Base-by-base conservation (phyloP, 2,329 filamentous ascomycete species). In the Diaporthe destruens region DNA sequence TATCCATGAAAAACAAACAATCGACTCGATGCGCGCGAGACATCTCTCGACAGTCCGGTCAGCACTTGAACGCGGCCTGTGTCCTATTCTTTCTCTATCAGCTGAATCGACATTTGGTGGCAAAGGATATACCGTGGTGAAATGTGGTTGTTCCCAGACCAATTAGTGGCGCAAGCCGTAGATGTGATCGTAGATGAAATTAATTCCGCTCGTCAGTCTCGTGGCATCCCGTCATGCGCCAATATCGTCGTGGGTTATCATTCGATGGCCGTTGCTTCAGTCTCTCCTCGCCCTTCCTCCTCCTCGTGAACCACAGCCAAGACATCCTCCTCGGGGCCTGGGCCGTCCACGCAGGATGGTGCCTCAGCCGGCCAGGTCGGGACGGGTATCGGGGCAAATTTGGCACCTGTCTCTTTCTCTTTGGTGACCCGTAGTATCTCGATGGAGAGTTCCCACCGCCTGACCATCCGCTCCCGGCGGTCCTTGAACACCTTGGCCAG, bases 401-500 rank as follows among this genome's bases (percentile, higher is more conserved):
- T 80, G 39, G 84, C 74, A 1, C 84, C 83, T 9, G 83, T 82
- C 67, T 82, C 78, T 16, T 80, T 79, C 76, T 89, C 87, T 61
- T 90, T 77, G 76, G 89, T 86, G 73, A 83, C 86, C 73, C 88
- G 84, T 72, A 88, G 79, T 20, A 91, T 85, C 75, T 89, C 85
- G 66, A 86, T 85, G 25, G 82, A 82, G 9, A 91, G 77, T 39
- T 80, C 79, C 90, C 90, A 91, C 71, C 88, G 82, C 54, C 82
- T 81, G 12, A 82, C 79, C 55, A 90, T 76, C 65, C 83, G 82
- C 6, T 80, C 77, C 76, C 82, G 85, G 25, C 89, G 84, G 23
- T 82, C 80, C 3, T 77, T 75, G 74, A 91, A 89, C 1, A 84
- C 80, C 20, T 75, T 79, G 5, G 81, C 76, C n/a, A 90, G 78